These are phyloP conservation scores for Malus hybrid DNA, from an alignment of 331 rosid genomes.

Conservation along the genomic window DNA sequence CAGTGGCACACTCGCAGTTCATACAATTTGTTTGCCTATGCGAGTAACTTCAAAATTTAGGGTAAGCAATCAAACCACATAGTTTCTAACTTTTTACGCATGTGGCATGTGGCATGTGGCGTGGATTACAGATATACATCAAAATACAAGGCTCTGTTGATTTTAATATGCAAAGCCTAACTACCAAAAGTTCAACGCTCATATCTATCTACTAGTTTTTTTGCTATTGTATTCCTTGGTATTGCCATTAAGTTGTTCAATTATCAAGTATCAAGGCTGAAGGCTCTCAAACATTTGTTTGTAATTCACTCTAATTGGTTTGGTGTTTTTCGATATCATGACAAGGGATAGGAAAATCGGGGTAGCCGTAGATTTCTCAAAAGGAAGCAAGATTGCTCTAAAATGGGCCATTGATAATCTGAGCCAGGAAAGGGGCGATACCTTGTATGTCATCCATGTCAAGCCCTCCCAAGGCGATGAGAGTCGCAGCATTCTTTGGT, in stretches of 20 bases:
- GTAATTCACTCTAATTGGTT: background rate
- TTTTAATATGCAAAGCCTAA: background rate
- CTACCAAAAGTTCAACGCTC: background rate
- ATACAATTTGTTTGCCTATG: too few species aligned
- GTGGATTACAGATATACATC: background rate
- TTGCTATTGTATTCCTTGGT: background rate
- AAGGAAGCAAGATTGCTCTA: slow-evolving; percentile 64
- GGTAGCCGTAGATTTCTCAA: slow-evolving; percentile 57
- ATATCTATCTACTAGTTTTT: background rate
- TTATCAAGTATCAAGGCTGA: background rate
- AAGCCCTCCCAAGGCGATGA: slow-evolving; percentile 22
- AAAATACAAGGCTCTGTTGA: background rate
- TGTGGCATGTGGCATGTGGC: background rate
- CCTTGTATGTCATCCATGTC: slow-evolving; percentile 41
- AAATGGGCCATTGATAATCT: slow-evolving; percentile 55
- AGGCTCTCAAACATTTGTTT: background rate
- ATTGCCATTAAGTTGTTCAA: background rate
- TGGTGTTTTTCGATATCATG: slow-evolving; percentile 10
- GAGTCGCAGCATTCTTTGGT: slow-evolving; percentile 42
- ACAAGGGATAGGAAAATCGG: slow-evolving; percentile 38
- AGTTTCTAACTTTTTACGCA: background rate
- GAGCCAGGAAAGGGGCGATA: slow-evolving; percentile 27
- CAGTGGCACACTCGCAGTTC: too few species aligned
- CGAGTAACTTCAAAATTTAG: too few species aligned
- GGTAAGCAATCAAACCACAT: too few species aligned